Conservation (phyloP, 2,329 filamentous ascomycete species). For the Biscogniauxia mediterranea region DNA sequence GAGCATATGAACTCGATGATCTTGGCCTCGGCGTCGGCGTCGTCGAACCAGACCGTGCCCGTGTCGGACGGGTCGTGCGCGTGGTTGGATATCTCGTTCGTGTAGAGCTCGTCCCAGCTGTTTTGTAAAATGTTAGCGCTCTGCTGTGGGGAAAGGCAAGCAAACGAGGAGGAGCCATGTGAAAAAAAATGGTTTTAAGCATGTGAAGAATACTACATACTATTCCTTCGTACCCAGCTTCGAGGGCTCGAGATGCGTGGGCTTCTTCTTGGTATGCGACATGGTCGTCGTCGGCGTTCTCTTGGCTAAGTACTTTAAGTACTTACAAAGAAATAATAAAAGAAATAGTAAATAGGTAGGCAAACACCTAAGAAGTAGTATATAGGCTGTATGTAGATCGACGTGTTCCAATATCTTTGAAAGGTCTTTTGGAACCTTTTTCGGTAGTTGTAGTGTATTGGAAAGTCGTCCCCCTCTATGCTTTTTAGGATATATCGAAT, state of each 20-base stretch:
- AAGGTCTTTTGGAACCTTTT: too few relatives aligned
- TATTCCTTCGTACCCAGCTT: constrained; percentile 87
- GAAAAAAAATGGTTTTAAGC: not conserved
- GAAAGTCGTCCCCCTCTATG: too few relatives aligned
- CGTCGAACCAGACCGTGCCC: constrained; percentile 95
- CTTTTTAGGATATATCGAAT: too few relatives aligned
- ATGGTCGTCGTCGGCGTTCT: not conserved
- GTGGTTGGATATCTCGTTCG: constrained; percentile 69
- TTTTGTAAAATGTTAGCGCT: too few relatives aligned
- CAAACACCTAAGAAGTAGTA: too few relatives aligned
- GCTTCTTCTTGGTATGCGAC: constrained; percentile 34
- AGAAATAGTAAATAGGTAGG: too few relatives aligned
- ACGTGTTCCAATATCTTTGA: too few relatives aligned
- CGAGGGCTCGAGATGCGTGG: constrained; percentile 71
- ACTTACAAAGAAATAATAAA: not conserved
- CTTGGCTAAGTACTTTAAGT: too few relatives aligned
- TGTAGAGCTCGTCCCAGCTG: constrained; percentile 77
- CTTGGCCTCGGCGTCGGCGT: constrained; percentile 81
- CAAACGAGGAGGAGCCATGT: too few relatives aligned
- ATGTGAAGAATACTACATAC: constrained; percentile 48
- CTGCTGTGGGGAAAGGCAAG: not conserved
- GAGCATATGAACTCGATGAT: constrained; percentile 66
- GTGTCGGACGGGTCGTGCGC: constrained; percentile 70
- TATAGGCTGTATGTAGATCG: too few relatives aligned
- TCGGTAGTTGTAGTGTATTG: too few relatives aligned